Conservation (phyloP, 2,329 filamentous ascomycete genomes). For the Sphaerulina vaccinii region DNA sequence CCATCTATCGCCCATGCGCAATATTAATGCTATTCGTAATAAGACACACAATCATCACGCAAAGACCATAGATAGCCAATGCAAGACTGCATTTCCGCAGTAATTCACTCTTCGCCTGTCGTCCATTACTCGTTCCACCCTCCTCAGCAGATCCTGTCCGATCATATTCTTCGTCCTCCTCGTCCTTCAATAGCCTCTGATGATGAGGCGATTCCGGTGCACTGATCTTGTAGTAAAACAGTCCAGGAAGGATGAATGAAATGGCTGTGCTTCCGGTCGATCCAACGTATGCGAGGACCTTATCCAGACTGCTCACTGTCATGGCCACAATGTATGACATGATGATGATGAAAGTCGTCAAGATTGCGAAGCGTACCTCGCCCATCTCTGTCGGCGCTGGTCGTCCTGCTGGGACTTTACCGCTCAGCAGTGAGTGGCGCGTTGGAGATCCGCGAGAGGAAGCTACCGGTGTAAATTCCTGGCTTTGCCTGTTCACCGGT, state of each 20-base stretch:
- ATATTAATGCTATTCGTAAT: constrained; percentile 79
- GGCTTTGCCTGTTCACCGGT: constrained; percentile 45
- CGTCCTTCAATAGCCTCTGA: constrained; percentile 83
- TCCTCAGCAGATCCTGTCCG: constrained; percentile 50
- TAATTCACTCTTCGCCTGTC: constrained; percentile 49
- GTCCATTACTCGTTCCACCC: constrained; percentile 47
- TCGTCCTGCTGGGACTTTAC: constrained; percentile 27
- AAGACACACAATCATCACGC: constrained; percentile 88
- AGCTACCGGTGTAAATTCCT: constrained; percentile 31
- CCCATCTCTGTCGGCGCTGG: constrained; percentile 61
- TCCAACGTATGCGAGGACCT: constrained; percentile 91
- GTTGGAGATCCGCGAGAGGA: constrained; percentile 32
- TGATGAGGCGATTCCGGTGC: constrained; percentile 83
- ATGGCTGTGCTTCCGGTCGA: constrained; percentile 93
- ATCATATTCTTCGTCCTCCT: constrained; percentile 75
- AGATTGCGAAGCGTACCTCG: constrained; percentile 81
- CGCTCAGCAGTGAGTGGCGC: constrained; percentile 31
- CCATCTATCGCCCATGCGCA: constrained; percentile 22
- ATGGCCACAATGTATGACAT: constrained; percentile 85
- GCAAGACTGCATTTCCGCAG: constrained; percentile 72
- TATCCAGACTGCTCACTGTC: constrained; percentile 84
- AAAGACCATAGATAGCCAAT: constrained; percentile 76
- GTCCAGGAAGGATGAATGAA: constrained; percentile 89
- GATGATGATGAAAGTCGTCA: constrained; percentile 83
- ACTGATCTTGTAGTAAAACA: constrained; percentile 99